phyloP scores from a whole-genome alignment of 306 rosid genomes.

The Quercus aquifolioides region DNA sequence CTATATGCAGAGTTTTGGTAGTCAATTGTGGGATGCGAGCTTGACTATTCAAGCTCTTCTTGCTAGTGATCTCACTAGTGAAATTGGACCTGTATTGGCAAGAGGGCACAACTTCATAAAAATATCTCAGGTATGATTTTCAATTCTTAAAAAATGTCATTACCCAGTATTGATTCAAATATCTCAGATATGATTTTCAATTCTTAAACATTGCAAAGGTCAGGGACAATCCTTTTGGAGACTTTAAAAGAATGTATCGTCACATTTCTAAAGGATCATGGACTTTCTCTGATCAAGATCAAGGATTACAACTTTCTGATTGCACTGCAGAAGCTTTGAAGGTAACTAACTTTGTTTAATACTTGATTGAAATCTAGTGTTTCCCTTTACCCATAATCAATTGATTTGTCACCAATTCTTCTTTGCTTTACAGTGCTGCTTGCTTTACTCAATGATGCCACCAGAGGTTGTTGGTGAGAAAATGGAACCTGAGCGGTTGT shows the following conservation, averaged over 20 bases:
- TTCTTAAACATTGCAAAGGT: conserved; percentile 23
- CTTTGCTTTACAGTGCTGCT: conserved; percentile 48
- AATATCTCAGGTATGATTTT: conserved; percentile 27
- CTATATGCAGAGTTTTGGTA: conserved; percentile 51
- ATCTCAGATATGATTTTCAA: background rate
- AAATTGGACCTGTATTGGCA: conserved; percentile 17
- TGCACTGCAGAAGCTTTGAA: conserved; percentile 75
- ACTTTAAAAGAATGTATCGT: conserved; percentile 60
- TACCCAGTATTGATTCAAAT: background rate
- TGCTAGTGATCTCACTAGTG: conserved; percentile 18
- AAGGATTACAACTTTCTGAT: conserved; percentile 88
- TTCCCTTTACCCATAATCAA: background rate
- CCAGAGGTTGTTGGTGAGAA: conserved; percentile 68
- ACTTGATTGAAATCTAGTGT: background rate
- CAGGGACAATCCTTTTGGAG: conserved; percentile 57
- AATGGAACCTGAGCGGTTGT: conserved; percentile 52
- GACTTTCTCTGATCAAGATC: conserved; percentile 83
- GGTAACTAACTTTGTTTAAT: conserved; percentile 26
- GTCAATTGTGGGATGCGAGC: conserved; percentile 36
- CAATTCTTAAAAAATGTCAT: background rate
- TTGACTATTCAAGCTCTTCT: conserved; percentile 30
- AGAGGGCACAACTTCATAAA: conserved; percentile 28
- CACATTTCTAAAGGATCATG: conserved; percentile 83
- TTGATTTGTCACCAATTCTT: background rate
- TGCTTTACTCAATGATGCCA: conserved; percentile 52